These are phyloP conservation scores for Euphrasia arctica DNA, from an alignment of 305 asterid genomes.

Conservation along the genomic window DNA sequence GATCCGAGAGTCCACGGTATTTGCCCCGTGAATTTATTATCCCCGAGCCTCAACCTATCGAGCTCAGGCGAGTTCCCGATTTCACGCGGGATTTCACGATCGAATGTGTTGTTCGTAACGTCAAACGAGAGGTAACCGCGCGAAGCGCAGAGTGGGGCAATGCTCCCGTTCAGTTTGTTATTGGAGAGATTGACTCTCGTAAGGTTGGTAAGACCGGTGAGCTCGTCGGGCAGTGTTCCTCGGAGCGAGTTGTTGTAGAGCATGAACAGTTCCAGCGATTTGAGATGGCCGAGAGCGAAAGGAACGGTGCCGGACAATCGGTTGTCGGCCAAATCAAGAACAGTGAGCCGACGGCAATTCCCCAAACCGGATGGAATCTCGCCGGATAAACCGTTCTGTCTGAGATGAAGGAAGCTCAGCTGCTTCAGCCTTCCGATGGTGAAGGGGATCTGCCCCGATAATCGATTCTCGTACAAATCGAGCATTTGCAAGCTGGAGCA, in stretches of 20 bases:
- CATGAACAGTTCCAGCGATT: conserved; percentile 67
- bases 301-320: conserved; percentile 65
- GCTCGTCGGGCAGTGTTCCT: conserved; percentile 66
- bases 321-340: conserved; percentile 86
- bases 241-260: conserved; percentile 79
- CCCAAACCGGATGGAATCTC: conserved; percentile 76
- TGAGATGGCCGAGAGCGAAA: conserved; percentile 52
- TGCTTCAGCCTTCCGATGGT: conserved; percentile 61
- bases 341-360: conserved; percentile 52
- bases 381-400: conserved; percentile 80
- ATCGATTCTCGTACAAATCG: conserved; percentile 73
- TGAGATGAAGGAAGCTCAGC: conserved; percentile 69
- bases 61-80: conserved; percentile 68
- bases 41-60: conserved; percentile 75
- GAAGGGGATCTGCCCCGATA: conserved; percentile 61
- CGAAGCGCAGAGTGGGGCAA: conserved; percentile 65
- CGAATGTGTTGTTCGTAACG: conserved; percentile 67
- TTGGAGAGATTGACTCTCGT: conserved; percentile 78
- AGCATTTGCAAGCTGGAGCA: conserved; percentile 70
- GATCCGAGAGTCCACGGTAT: conserved; percentile 77
- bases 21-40: conserved; percentile 57
- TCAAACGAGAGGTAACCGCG: conserved; percentile 68
- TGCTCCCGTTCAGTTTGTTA: conserved; percentile 68
- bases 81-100: conserved; percentile 58
- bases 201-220: conserved; percentile 49